Conservation (phyloP, 2,329 filamentous ascomycete genomes). For the Arthrobotrys musiformis region DNA sequence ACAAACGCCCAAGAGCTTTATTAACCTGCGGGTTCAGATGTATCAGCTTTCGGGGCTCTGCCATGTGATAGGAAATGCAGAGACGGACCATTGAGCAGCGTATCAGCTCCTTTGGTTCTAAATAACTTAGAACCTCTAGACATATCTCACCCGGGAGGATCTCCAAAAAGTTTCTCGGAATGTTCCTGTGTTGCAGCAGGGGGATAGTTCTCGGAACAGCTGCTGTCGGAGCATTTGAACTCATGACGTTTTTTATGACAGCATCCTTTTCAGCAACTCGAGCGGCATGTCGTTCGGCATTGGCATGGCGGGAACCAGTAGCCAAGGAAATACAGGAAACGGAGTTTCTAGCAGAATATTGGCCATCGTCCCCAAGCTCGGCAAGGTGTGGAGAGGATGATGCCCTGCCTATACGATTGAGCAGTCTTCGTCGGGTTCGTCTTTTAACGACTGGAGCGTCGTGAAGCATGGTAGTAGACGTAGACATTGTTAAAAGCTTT, state of each 20-base stretch:
- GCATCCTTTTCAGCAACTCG: slow-evolving; percentile 45
- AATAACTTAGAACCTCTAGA: slow-evolving; percentile 78
- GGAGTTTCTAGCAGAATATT: slow-evolving; percentile 48
- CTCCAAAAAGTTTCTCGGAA: slow-evolving; percentile 73
- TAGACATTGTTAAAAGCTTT: not conserved
- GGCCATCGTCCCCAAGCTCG: slow-evolving; percentile 29
- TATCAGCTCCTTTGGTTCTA: slow-evolving; percentile 83
- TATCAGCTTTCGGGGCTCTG: slow-evolving; percentile 3
- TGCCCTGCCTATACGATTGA: slow-evolving; percentile 42
- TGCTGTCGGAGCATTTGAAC: slow-evolving; percentile 25
- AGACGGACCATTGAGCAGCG: slow-evolving; percentile 77
- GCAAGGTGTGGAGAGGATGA: slow-evolving; percentile 52
- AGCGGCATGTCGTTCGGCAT: slow-evolving; percentile 21
- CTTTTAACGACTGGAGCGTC: slow-evolving; percentile 47
- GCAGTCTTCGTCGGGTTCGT: slow-evolving; percentile 35
- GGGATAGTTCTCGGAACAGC: slow-evolving; percentile 19
- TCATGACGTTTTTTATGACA: slow-evolving; percentile 41
- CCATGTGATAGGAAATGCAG: not conserved
- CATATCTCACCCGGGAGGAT: slow-evolving; percentile 84
- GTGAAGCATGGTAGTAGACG: slow-evolving; percentile 23
- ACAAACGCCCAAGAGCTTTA: slow-evolving; percentile 80
- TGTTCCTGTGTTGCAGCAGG: slow-evolving; percentile 36
- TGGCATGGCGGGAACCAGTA: slow-evolving; percentile 15
- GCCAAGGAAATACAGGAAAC: slow-evolving; percentile 51
- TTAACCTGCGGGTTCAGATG: slow-evolving; percentile 51